A percentile compares a stretch with the other conserved stretches of the same genome.
phyloP scores from a whole-genome alignment of 139 green algal species.

The Ostreobium quekettii region DNA sequence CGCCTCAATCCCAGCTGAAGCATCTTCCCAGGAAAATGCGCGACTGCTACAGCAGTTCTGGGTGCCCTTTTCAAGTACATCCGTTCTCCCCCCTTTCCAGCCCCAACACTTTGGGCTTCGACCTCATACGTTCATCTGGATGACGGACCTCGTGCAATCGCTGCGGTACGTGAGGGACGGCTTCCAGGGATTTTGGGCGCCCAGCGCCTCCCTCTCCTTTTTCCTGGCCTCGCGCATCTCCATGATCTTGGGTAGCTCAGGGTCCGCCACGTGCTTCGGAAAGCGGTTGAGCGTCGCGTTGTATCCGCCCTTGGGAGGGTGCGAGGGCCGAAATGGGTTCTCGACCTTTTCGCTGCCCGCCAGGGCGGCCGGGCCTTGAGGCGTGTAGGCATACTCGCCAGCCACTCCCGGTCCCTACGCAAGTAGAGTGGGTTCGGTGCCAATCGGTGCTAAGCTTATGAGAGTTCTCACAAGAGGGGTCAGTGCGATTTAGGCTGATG shows the following conservation, averaged over 20 bases:
- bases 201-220: neutral
- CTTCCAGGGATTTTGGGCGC: conserved; percentile 1
- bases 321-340: neutral
- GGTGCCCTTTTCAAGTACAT: too few relatives aligned
- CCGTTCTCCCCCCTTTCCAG: too few relatives aligned
- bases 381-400: conserved; percentile 15
- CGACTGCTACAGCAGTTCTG: too few relatives aligned
- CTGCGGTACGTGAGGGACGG: conserved; percentile 3
- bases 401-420: conserved; percentile 16
- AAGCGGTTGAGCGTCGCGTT: neutral
- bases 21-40: too few relatives aligned
- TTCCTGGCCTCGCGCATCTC: neutral
- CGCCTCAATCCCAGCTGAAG: too few relatives aligned
- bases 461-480: neutral
- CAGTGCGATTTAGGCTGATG: neutral
- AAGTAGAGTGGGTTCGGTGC: conserved; percentile 18
- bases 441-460: too few relatives aligned
- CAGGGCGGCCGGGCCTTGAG: neutral
- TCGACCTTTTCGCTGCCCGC: neutral
- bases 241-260: neutral
- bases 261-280: conserved; percentile 1
- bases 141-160: conserved; percentile 14
- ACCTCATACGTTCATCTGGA: conserved; percentile 15
- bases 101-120: too few relatives aligned
- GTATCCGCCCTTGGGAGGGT: neutral